These are phyloP conservation scores for Hortiboletus campestris DNA, from an alignment of 768 basidiomycete genomes.

Conservation along the genomic window DNA sequence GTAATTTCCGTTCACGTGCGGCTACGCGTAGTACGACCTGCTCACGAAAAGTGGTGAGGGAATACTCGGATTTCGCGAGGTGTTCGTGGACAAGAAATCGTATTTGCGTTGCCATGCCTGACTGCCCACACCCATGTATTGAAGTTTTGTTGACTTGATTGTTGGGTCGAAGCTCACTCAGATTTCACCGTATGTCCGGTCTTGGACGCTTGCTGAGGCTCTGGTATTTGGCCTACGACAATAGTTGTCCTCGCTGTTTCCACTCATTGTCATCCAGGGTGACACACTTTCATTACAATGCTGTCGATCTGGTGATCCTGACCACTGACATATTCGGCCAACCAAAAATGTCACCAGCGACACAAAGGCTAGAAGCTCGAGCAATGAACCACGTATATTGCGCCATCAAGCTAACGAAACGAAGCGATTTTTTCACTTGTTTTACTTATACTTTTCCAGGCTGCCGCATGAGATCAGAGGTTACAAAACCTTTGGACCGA, in stretches of 20 bases:
- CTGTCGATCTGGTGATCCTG: not conserved
- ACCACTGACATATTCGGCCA: too few species aligned
- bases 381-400: too few species aligned
- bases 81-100: not conserved
- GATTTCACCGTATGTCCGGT: not conserved
- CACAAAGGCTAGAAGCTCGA: not conserved
- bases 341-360: not conserved
- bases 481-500: too few species aligned
- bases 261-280: not conserved
- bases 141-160: not conserved
- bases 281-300: not conserved
- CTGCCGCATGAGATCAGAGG: too few species aligned
- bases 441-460: too few species aligned
- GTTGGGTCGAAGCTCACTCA: not conserved
- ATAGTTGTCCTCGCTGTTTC: too few species aligned
- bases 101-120: not conserved
- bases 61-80: not conserved
- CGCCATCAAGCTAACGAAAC: too few species aligned
- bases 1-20: not conserved
- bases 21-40: slow-evolving; percentile 41
- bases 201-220: too few species aligned
- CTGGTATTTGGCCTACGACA: not conserved
- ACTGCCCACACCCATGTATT: not conserved
- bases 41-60: slow-evolving; percentile 52
- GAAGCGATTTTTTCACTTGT: too few species aligned